phyloP scores from a whole-genome alignment of 495 filamentous ascomycete genomes.

The Beverwykella pulmonaria region DNA sequence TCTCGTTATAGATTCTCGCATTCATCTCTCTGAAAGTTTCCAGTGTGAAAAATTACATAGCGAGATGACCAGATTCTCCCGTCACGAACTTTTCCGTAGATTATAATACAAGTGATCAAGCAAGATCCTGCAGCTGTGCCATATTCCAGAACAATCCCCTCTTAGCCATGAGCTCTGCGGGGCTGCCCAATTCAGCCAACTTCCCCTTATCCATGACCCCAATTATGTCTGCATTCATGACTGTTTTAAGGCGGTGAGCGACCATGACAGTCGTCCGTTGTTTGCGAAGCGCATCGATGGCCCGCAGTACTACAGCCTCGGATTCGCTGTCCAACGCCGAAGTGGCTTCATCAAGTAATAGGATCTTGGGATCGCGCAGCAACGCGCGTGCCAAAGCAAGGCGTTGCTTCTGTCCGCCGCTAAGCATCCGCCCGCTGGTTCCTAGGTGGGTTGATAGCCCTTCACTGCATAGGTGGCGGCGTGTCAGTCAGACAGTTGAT shows the following conservation, averaged over 20 bases:
- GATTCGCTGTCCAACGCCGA: constrained; percentile 75
- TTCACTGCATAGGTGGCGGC: constrained; percentile 16
- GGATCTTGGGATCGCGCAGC: constrained; percentile 72
- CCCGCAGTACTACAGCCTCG: constrained; percentile 70
- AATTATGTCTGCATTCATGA: constrained; percentile 74
- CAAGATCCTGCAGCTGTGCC: constrained; percentile 45
- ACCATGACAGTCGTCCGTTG: constrained; percentile 83
- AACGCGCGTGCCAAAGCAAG: constrained; percentile 46
- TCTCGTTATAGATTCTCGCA: constrained; percentile 2
- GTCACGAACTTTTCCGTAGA: background rate
- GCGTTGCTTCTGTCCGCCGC: constrained; percentile 47
- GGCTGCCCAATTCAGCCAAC: constrained; percentile 68
- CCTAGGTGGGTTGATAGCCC: constrained; percentile 44
- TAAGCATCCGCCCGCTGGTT: constrained; percentile 42
- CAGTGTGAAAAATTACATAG: constrained; percentile 9
- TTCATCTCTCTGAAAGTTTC: constrained; percentile 1
- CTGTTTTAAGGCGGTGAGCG: constrained; percentile 71
- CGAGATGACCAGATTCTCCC: constrained; percentile 2
- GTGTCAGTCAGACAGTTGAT: background rate
- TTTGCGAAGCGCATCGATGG: constrained; percentile 67
- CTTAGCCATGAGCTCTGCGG: constrained; percentile 64
- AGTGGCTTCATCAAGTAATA: constrained; percentile 84
- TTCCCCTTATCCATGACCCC: constrained; percentile 71
- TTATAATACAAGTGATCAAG: constrained; percentile 14
- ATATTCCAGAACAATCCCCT: constrained; percentile 58